These are phyloP conservation scores for Alternaria triticina DNA, from an alignment of 2,329 filamentous ascomycete genomes.

Conservation along the genomic window DNA sequence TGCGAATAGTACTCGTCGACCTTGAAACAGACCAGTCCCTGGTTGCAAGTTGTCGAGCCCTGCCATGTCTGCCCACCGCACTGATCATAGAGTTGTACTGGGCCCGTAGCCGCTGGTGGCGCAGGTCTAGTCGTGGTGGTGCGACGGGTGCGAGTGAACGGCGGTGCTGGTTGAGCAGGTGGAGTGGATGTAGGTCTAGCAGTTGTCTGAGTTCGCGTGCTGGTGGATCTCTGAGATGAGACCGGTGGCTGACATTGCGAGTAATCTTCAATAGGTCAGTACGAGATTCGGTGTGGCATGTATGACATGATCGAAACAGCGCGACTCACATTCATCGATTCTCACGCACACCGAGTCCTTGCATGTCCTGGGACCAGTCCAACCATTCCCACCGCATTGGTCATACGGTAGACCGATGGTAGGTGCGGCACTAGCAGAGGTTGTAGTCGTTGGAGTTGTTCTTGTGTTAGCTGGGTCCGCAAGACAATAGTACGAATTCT, in stretches of 20 bases:
- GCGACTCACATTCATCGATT: slow-evolving; percentile 15
- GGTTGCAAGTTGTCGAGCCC: slow-evolving; percentile 7
- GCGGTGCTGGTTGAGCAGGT: not conserved
- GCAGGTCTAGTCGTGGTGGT: not conserved
- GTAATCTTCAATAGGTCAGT: slow-evolving; percentile 1
- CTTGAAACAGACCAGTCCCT: slow-evolving; percentile 15
- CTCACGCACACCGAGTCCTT: slow-evolving; percentile 18
- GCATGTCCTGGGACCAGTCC: slow-evolving; percentile 21
- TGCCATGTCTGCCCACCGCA: slow-evolving; percentile 17
- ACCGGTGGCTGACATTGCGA: slow-evolving; percentile 15
- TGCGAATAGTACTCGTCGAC: slow-evolving; percentile 24
- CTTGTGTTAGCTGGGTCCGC: slow-evolving; percentile 19
- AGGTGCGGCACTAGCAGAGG: slow-evolving; percentile 5
- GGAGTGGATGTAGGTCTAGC: not conserved
- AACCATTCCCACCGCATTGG: slow-evolving; percentile 21
- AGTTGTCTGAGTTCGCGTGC: slow-evolving; percentile 2
- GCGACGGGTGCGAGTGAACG: not conserved
- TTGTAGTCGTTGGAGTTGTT: slow-evolving; percentile 14
- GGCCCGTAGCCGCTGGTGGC: slow-evolving; percentile 4
- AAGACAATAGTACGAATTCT: slow-evolving; percentile 25
- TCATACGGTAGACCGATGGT: slow-evolving; percentile 20
- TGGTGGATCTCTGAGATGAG: not conserved
- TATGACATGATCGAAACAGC: not conserved
- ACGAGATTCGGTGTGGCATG: not conserved
- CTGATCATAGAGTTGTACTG: slow-evolving; percentile 19